Base-by-base conservation (phyloP, 2,329 filamentous ascomycete genomes). In the Hypoxylon sp. region DNA sequence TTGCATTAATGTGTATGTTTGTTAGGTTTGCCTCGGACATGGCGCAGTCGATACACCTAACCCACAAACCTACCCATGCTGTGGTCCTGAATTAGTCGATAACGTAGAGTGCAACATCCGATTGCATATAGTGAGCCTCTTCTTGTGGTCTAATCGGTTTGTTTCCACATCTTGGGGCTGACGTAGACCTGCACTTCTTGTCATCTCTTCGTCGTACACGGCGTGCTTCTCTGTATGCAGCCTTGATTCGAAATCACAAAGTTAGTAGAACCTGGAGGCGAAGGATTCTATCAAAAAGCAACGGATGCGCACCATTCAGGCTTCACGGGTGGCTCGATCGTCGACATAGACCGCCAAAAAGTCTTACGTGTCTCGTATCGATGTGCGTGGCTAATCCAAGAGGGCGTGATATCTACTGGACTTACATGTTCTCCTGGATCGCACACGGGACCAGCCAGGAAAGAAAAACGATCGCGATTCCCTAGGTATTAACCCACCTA, bases 101-200 rank as follows among this genome's bases (percentile, higher is more conserved):
- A 24, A 37, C 14, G 22, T 24, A 54, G 17, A 35, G 61, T 66
- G 51, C 58, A 48, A 48, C 31, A 62, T 63, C 57, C 52, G 54
- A 29, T 53, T 31, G 24, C 33, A 51, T 24, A 42, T 47, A 47
- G 22, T 31, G 8, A 31, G 29, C 17, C 17, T 54, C 24, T 50
- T 29, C 39, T 61, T 47, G 24, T 11, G 35, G 22, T 33, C n/a
- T 29, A 19, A 19, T 50, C 29, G 19, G 17, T 29, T 19, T 19
- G 22, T 44, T 44, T 53, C 42, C 48, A n/a, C 47, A 13, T 26
- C 51, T 59, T 13, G 22, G 11, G 11, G 33, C 55, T 44, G 29
- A 47, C 39, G 31, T 35, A 42, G 39, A 13, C 24, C 8, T 37
- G 11, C 35, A 24, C 17, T 29, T 48, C 29, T 55, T 24, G 48